Conservation (phyloP, 2,329 filamentous ascomycete species). For the Ophiocordyceps robertsii region DNA sequence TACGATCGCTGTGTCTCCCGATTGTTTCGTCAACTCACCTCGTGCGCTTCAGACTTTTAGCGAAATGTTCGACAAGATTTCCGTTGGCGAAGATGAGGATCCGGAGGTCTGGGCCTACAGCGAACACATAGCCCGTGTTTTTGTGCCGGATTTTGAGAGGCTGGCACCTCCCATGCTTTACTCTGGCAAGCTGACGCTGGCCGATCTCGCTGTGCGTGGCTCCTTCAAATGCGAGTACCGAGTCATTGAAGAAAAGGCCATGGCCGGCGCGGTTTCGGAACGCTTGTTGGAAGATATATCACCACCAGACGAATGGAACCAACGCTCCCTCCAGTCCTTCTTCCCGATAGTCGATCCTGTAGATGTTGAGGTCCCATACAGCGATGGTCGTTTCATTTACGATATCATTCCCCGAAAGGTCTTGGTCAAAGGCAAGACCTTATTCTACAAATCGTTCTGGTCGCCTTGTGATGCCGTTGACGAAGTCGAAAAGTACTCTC, state of each 20-base stretch:
- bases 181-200: slow-evolving; percentile 4
- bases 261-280: neutral
- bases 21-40: slow-evolving; percentile 3
- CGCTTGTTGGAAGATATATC: neutral
- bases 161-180: slow-evolving; percentile 2
- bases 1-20: slow-evolving; percentile 1
- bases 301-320: slow-evolving; percentile 1
- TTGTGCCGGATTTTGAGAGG: slow-evolving; percentile 1
- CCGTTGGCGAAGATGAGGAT: slow-evolving; percentile 2
- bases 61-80: slow-evolving; percentile 2
- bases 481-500: slow-evolving; percentile 2
- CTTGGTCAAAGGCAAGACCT: slow-evolving; percentile 4
- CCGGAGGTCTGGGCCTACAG: slow-evolving; percentile 3
- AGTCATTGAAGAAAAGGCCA: slow-evolving; percentile 1
- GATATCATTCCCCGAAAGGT: slow-evolving; percentile 4
- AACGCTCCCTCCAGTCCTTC: neutral
- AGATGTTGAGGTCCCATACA: slow-evolving; percentile 2
- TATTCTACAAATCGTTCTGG: slow-evolving; percentile 4
- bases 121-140: slow-evolving; percentile 3
- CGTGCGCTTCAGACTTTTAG: neutral
- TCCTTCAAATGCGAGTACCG: slow-evolving; percentile 2
- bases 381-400: slow-evolving; percentile 1
- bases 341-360: slow-evolving; percentile 1
- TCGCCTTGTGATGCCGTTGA: slow-evolving; percentile 3
- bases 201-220: slow-evolving; percentile 1